Percentiles rank a stretch among this genome's conserved stretches.
phyloP scores from a whole-genome alignment of 2,329 filamentous ascomycete species.

The Spiromastix sp. region DNA sequence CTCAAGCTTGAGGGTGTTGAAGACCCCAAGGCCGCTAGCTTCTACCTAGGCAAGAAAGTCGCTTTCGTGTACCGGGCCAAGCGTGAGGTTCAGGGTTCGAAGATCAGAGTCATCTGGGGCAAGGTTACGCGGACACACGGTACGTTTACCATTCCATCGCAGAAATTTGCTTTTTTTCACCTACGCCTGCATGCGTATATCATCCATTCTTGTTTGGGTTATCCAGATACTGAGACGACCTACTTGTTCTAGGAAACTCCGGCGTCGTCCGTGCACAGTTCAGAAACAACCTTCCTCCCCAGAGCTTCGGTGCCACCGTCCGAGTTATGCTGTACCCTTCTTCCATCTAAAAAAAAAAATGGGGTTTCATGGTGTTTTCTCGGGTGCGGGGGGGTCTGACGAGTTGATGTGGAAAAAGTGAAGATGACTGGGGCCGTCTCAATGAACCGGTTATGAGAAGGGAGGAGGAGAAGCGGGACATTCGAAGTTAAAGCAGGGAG shows the following conservation, averaged over 20 bases:
- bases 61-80: slow-evolving; percentile 96
- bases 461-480: too few relatives aligned
- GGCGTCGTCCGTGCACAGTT: slow-evolving; percentile 98
- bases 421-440: too few relatives aligned
- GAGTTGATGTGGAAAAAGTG: not conserved
- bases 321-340: slow-evolving; percentile 97
- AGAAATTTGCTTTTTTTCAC: not conserved
- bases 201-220: too few relatives aligned
- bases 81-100: slow-evolving; percentile 91
- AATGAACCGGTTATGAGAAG: too few relatives aligned
- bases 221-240: slow-evolving; percentile 1
- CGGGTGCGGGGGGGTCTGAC: too few relatives aligned
- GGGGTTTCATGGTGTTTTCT: too few relatives aligned
- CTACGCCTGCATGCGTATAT: not conserved
- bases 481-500: too few relatives aligned
- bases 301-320: slow-evolving; percentile 92
- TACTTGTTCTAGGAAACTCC: slow-evolving; percentile 63
- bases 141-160: slow-evolving; percentile 44
- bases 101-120: slow-evolving; percentile 99
- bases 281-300: slow-evolving; percentile 86
- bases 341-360: slow-evolving; percentile 80
- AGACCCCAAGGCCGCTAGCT: slow-evolving; percentile 76
- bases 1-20: slow-evolving; percentile 99
- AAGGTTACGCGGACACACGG: slow-evolving; percentile 94
- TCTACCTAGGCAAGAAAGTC: slow-evolving; percentile 98